Percentiles rank a stretch among this genome's conserved stretches.
Conservation (phyloP, 1,284 basidiomycete species). For the Termitomyces sp. region DNA sequence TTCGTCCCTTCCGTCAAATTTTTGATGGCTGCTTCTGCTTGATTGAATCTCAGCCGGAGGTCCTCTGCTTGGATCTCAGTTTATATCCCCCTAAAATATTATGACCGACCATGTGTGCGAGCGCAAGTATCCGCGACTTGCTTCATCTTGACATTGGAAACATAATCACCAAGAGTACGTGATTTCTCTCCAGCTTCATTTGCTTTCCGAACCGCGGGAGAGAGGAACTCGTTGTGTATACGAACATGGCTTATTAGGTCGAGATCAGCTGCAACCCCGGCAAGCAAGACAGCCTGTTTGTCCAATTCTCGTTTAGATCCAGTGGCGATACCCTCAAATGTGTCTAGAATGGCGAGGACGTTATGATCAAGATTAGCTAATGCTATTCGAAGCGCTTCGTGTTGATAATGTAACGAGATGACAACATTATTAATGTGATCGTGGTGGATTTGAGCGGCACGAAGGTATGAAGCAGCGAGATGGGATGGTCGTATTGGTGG, state of each 20-base stretch:
- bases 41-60: slow-evolving; percentile 45
- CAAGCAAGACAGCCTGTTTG: slow-evolving; percentile 54
- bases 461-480: slow-evolving; percentile 58
- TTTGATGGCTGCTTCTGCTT: slow-evolving; percentile 49
- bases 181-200: slow-evolving; percentile 63
- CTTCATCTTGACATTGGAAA: slow-evolving; percentile 71
- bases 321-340: slow-evolving; percentile 57
- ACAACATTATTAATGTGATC: slow-evolving; percentile 50
- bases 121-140: slow-evolving; percentile 71
- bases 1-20: slow-evolving; percentile 56
- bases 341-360: slow-evolving; percentile 61
- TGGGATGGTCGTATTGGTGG: slow-evolving; percentile 66
- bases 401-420: slow-evolving; percentile 53
- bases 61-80: slow-evolving; percentile 40
- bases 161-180: slow-evolving; percentile 76
- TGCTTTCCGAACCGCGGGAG: slow-evolving; percentile 53
- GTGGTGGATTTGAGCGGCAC: slow-evolving; percentile 55
- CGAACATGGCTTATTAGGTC: slow-evolving; percentile 59
- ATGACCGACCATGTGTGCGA: slow-evolving; percentile 58
- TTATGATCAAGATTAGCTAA: slow-evolving; percentile 64
- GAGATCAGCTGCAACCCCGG: slow-evolving; percentile 61
- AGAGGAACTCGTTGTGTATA: slow-evolving; percentile 72
- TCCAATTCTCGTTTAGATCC: slow-evolving; percentile 56
- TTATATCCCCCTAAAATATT: neutral
- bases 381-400: slow-evolving; percentile 64